Evolutionary conservation across 306 rosid genomes (phyloP).

Genomic region (barrel medic (Medicago truncatula)): MtrunA17r5.0-ANR NC_053042.1:8553501-8554000

Average conservation of each 20-base stretch:
- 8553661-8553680: no score
- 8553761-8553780: conserved; percentile 64
- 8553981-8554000: conserved; percentile 80
- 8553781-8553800: conserved; percentile 83
- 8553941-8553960: conserved; percentile 81
- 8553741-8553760: conserved; percentile 89
- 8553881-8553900: not conserved
- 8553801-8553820: conserved; percentile 96
- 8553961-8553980: conserved; percentile 66
- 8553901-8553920: not conserved
- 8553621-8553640: conserved; percentile 7
- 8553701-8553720: not conserved
- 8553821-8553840: conserved; percentile 97
- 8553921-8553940: not conserved
- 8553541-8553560: conserved; percentile 96
- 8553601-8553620: conserved; percentile 60
- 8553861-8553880: conserved; percentile 64
- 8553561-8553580: conserved; percentile 90
- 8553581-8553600: conserved; percentile 91
- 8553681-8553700: not conserved
- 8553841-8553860: conserved; percentile 80
- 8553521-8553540: conserved; percentile 49
- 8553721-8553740: conserved; percentile 86
- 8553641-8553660: no score
- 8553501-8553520: conserved; percentile 11